A percentile compares a stretch with the other conserved stretches of the same genome.
These are phyloP conservation scores for Lichtheimia hyalospora DNA, from an alignment of 371 early-diverging fungal genomes.

Conservation along the genomic window DNA sequence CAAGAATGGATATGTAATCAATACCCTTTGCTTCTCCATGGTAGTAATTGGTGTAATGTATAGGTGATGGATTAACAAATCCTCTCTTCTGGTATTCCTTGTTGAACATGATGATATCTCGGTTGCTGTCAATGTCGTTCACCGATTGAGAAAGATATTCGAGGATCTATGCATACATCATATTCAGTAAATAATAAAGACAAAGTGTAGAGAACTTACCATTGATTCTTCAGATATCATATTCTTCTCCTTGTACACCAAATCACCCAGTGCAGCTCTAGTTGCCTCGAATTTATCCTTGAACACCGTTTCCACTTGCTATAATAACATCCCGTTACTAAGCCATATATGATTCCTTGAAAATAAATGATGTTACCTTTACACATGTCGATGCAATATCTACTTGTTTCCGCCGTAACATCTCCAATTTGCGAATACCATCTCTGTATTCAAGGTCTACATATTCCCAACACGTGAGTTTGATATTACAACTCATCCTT, in stretches of 20 bases:
- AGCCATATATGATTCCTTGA: neutral
- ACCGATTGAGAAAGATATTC: conserved; percentile 20
- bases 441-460: conserved; percentile 58
- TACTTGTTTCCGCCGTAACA: conserved; percentile 46
- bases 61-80: conserved; percentile 39
- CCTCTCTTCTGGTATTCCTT: conserved; percentile 41
- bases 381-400: conserved; percentile 38
- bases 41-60: conserved; percentile 53
- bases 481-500: neutral
- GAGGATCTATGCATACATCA: conserved; percentile 12
- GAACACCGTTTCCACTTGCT: conserved; percentile 52
- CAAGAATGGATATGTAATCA: neutral
- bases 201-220: conserved; percentile 15
- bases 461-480: neutral
- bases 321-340: conserved; percentile 4
- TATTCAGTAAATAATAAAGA: too few relatives aligned
- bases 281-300: conserved; percentile 38
- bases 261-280: conserved; percentile 34
- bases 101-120: conserved; percentile 32
- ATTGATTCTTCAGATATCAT: conserved; percentile 24
- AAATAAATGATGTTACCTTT: conserved; percentile 27
- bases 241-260: conserved; percentile 41
- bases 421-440: conserved; percentile 53
- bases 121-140: conserved; percentile 27
- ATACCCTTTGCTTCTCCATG: conserved; percentile 38